phyloP scores from a whole-genome alignment of 2,329 filamentous ascomycete genomes.

The Escovopsis weberi region DNA sequence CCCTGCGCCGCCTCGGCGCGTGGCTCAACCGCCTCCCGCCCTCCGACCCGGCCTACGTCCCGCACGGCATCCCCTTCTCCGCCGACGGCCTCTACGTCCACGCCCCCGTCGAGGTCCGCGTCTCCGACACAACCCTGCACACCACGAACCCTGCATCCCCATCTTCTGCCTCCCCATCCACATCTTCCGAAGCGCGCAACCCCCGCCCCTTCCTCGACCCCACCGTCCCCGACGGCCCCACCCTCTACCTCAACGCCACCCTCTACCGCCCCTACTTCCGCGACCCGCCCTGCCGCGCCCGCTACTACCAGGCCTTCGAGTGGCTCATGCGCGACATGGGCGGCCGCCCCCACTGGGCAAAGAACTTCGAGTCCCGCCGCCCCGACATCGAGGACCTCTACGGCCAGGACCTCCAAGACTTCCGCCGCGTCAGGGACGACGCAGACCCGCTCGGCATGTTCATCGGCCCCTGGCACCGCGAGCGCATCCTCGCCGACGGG shows the following conservation, averaged over 20 bases:
- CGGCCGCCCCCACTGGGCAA: slow-evolving; percentile 79
- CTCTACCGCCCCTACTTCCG: slow-evolving; percentile 69
- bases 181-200: slow-evolving; percentile 8
- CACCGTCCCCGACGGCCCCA: slow-evolving; percentile 51
- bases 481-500: slow-evolving; percentile 39
- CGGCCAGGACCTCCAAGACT: slow-evolving; percentile 49
- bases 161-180: no score
- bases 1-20: slow-evolving; percentile 63
- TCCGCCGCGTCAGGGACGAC: slow-evolving; percentile 51
- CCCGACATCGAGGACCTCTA: slow-evolving; percentile 54
- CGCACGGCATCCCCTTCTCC: slow-evolving; percentile 64
- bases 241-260: slow-evolving; percentile 79
- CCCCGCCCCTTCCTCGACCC: slow-evolving; percentile 49
- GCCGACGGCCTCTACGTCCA: slow-evolving; percentile 70
- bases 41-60: slow-evolving; percentile 48
- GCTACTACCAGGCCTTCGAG: slow-evolving; percentile 84
- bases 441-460: slow-evolving; percentile 78
- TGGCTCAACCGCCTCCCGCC: slow-evolving; percentile 60
- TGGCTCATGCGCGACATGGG: slow-evolving; percentile 79
- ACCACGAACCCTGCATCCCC: no score
- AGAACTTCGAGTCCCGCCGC: slow-evolving; percentile 60
- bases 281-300: slow-evolving; percentile 59
- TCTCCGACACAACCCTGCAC: slow-evolving; percentile 48
- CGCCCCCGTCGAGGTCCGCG: slow-evolving; percentile 82
- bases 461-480: slow-evolving; percentile 76